Percentiles rank a stretch among this genome's conserved stretches.
Conservation (phyloP, 1,139 yeast species). For the Yamadazyma siamensis region DNA sequence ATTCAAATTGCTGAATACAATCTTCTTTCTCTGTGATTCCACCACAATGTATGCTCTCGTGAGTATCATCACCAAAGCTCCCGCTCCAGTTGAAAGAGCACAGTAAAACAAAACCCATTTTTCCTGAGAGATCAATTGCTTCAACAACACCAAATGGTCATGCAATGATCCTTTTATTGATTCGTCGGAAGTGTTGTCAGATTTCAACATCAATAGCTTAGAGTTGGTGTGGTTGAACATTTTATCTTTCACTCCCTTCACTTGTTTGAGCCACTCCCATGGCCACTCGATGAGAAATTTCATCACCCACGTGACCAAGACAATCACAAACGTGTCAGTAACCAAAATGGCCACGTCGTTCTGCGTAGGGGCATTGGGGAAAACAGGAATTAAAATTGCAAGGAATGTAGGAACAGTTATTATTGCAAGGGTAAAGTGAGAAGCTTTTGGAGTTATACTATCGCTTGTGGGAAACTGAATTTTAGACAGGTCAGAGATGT, state of each 20-base stretch:
- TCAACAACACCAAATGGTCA: conserved; percentile 12
- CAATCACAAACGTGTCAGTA: conserved; percentile 26
- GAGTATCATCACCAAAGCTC: conserved; percentile 24
- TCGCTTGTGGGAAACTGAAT: background rate
- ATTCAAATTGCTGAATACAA: conserved; percentile 33
- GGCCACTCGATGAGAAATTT: conserved; percentile 34
- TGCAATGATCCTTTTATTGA: conserved; percentile 1
- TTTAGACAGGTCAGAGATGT: no score
- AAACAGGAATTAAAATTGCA: conserved; percentile 12
- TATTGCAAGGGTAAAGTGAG: conserved; percentile 10
- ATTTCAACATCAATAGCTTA: conserved; percentile 6
- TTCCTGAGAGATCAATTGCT: conserved; percentile 20
- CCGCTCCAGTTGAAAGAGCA: conserved; percentile 20
- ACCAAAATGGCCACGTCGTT: conserved; percentile 16
- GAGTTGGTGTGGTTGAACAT: conserved; percentile 18
- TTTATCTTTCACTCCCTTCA: conserved; percentile 18
- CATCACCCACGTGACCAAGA: conserved; percentile 26
- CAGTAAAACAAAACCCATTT: conserved; percentile 22
- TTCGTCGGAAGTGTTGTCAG: conserved; percentile 4
- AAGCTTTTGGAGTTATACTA: background rate
- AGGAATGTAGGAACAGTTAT: conserved; percentile 12
- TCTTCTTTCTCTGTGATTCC: conserved; percentile 24
- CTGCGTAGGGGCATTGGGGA: conserved; percentile 11
- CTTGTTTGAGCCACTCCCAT: conserved; percentile 29
- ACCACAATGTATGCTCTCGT: conserved; percentile 25